Percentiles rank a stretch among this genome's conserved stretches.
These are phyloP conservation scores for Trypanosoma caninum DNA, from an alignment of 208 protist species.

Conservation along the genomic window DNA sequence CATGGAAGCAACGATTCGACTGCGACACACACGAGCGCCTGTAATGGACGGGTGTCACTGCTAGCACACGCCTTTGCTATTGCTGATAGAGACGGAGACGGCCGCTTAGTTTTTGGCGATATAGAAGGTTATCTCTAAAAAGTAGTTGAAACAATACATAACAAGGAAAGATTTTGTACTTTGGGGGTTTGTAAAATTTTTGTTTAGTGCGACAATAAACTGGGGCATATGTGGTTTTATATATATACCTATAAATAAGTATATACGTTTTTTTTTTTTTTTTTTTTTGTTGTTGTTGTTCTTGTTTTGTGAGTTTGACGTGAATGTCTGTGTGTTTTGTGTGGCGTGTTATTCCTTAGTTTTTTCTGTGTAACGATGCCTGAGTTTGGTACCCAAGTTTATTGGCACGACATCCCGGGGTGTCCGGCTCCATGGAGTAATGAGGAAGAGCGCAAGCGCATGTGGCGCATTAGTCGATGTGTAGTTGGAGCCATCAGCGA, in stretches of 20 bases:
- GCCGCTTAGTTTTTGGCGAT: slow-evolving; percentile 47
- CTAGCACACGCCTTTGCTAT: slow-evolving; percentile 52
- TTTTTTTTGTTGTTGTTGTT: neutral
- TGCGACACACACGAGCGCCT: neutral
- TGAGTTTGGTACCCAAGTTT: slow-evolving; percentile 25
- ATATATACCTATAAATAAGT: neutral
- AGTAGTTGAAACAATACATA: neutral
- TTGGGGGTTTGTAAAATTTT: too few species aligned
- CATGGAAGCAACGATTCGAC: neutral
- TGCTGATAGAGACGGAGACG: slow-evolving; percentile 50
- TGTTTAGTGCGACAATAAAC: too few species aligned
- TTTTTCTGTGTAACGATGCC: slow-evolving; percentile 9
- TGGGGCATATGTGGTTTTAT: neutral
- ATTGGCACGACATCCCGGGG: slow-evolving; percentile 25
- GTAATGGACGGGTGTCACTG: slow-evolving; percentile 8
- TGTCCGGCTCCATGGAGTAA: slow-evolving; percentile 16
- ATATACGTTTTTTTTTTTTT: neutral
- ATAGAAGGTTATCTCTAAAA: slow-evolving; percentile 27
- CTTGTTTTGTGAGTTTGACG: neutral
- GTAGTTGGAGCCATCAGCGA: neutral
- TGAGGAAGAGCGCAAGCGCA: slow-evolving; percentile 4
- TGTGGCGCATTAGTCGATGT: neutral
- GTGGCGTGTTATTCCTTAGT: too few species aligned
- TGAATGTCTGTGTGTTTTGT: neutral
- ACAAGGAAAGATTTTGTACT: too few species aligned